Evolutionary conservation across 2,329 filamentous ascomycete genomes (phyloP), one percentile per base, ranked within the genome.

Genomic region (Scedosporium dehoogii): DNA sequence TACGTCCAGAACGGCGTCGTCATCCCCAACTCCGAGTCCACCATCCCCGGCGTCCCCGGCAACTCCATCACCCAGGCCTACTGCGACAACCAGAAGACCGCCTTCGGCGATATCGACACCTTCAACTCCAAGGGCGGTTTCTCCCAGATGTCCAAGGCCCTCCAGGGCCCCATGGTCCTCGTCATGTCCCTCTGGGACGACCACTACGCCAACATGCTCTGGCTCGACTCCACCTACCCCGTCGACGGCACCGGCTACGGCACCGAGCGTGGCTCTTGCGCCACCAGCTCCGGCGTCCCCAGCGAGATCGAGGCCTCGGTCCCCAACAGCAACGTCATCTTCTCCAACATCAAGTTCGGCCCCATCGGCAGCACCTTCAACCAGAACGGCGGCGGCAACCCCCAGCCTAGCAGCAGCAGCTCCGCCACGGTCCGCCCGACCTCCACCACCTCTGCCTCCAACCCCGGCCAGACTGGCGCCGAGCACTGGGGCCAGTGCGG

Each of bases 151-250:
- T 79, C 79, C 65, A 69, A 74, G 63, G 76, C 75, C 48, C 68
- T 80, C 55, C 68, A 70, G 58, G 65, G 68, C 10, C 70, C 71
- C 67, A 80, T 80, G 78, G 78, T 81, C 38, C 76, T 81, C 33
- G 78, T 79, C 68, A 73, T 81, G 71, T 78, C 76, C 61, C 68
- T 81, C 64, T 86, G 84, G 84, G 84, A 88, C 70, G 87, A 90
- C 75, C 82, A 89, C 73, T 73, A 81, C 64, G 75, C 82, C 69
- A 81, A 87, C 75, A 90, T 91, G 86, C 81, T 88, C 69, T 91
- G 88, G 88, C 82, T 91, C 68, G 88, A 91, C 77, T 83, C 82
- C 64, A 81, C 76, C 71, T 88, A 82, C 77, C 86, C 87, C 33
- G 76, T 77, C 64, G 70, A 74, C 65, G 68, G 75, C 33, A 77